These are phyloP conservation scores for Aspergillus conjunctus DNA, from an alignment of 495 filamentous ascomycete genomes.

Conservation along the genomic window DNA sequence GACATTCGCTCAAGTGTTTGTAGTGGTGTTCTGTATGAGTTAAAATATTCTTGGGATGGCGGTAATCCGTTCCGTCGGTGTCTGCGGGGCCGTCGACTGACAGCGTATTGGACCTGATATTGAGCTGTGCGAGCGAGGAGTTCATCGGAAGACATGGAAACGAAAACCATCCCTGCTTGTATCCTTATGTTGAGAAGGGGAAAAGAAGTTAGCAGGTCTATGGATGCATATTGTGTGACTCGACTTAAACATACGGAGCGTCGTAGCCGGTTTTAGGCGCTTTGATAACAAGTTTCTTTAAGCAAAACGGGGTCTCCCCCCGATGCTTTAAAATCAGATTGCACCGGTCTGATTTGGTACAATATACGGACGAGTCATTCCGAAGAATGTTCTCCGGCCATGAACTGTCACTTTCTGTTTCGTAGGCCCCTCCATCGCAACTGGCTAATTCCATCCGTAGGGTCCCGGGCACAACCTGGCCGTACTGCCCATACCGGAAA, in stretches of 20 bases:
- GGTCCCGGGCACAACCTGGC: conserved; percentile 77
- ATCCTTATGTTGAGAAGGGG: conserved; percentile 40
- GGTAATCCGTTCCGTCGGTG: conserved; percentile 33
- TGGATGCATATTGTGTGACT: not conserved
- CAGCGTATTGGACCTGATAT: conserved; percentile 72
- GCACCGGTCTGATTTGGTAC: conserved; percentile 78
- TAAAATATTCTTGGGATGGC: conserved; percentile 48
- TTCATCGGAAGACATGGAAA: conserved; percentile 80
- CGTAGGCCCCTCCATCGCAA: conserved; percentile 85
- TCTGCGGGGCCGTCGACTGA: conserved; percentile 29
- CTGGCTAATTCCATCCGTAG: conserved; percentile 82
- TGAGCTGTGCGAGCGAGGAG: conserved; percentile 70
- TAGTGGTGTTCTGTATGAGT: conserved; percentile 38
- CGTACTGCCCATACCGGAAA: conserved; percentile 77
- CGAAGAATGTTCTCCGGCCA: conserved; percentile 78
- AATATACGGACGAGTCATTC: conserved; percentile 84
- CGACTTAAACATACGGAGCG: conserved; percentile 66
- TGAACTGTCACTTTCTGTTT: conserved; percentile 57
- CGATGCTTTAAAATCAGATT: conserved; percentile 83
- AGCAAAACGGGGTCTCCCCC: conserved; percentile 72
- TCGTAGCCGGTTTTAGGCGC: conserved; percentile 80
- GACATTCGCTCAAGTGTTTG: conserved; percentile 35
- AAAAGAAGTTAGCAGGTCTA: conserved; percentile 12
- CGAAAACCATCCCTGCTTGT: conserved; percentile 91
- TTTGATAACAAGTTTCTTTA: conserved; percentile 86